Percentiles rank a stretch among this genome's conserved stretches.
Evolutionary conservation across 495 filamentous ascomycete species (phyloP).

Genomic region (Sporormia fimetaria): DNA sequence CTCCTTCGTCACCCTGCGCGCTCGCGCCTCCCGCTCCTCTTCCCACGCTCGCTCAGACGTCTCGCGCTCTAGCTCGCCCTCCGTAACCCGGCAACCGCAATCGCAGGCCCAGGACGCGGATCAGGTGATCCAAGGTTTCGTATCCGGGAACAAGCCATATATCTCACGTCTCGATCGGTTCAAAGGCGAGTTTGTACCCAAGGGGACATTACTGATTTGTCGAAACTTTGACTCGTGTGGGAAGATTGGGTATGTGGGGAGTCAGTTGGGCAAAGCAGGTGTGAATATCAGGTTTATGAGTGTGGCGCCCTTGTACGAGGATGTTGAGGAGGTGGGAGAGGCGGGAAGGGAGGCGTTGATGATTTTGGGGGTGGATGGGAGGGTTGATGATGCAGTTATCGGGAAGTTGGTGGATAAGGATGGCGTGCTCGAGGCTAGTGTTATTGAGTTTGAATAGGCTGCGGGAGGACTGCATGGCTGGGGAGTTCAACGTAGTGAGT

Average conservation of each 20-base stretch:
- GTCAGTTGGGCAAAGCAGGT: constrained; percentile 46
- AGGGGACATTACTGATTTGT: constrained; percentile 53
- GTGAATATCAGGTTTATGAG: constrained; percentile 66
- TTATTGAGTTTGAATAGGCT: too few relatives aligned
- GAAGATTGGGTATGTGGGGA: constrained; percentile 61
- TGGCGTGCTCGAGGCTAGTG: constrained; percentile 52
- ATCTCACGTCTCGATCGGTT: constrained; percentile 58
- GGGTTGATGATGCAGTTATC: constrained; percentile 44
- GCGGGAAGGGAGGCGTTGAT: constrained; percentile 52
- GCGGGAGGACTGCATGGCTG: too few relatives aligned
- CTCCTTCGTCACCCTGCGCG: constrained; percentile 49
- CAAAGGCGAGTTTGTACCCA: constrained; percentile 49
- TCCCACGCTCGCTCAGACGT: constrained; percentile 25
- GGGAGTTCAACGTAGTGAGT: too few relatives aligned
- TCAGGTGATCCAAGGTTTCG: constrained; percentile 56
- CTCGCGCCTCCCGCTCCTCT: constrained; percentile 33
- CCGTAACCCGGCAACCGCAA: constrained; percentile 12
- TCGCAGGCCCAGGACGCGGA: constrained; percentile 25
- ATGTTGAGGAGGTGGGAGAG: constrained; percentile 17
- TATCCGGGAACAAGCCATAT: constrained; percentile 44
- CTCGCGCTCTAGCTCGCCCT: constrained; percentile 29
- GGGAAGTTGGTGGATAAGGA: constrained; percentile 42
- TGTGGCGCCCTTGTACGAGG: constrained; percentile 42
- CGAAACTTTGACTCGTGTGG: constrained; percentile 62
- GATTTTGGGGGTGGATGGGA: constrained; percentile 55